Base-by-base conservation (phyloP, 805 yeast genomes). In the Metschnikowia lachancei region DNA sequence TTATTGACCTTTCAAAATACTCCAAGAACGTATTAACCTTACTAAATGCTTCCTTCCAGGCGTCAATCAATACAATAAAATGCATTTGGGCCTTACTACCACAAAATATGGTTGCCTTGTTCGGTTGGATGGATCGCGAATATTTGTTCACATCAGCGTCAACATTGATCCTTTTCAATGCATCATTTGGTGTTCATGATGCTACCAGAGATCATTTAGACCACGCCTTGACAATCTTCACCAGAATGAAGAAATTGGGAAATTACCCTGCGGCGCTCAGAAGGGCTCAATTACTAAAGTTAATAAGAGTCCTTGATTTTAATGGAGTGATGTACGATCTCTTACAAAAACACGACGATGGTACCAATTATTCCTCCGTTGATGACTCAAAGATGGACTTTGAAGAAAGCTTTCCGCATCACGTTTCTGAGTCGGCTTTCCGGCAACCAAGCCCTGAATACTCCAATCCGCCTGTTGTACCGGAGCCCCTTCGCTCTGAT, bases 101-200 rank as follows among this genome's bases (percentile, higher is more conserved):
- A 0, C 86, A 83, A 46, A 85, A 84, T 53, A 83, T 84, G 89
- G 83, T 86, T n/a, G 92, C 95, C 0, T 64, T 85, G 36, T 86
- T 86, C 66, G 94, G 95, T 2, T 86, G 87, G 72, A 85, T 86
- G 92, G 95, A 86, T 60, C 72, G 95, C 56, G 95, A 86, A 58
- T 86, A 86, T 59, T 67, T 86, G 19, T 86, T 85, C 62, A 85
- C 90, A 0, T 80, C 91, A 0, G 81, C 91, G 3, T 85, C 87
- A 4, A 85, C 94, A 0, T 65, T 85, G 39, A 79, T 85, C 13
- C 68, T 86, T 35, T 85, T 85, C 62, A 86, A 83, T 60, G 83
- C 89, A 1, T 83, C 94, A 0, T 86, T 86, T 66, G 95, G 95
- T 7, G 84, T 85, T 6, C 88, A 85, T 59, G 87, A 84, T 20